These are phyloP conservation scores for Phytophthora nicotianae DNA, from an alignment of 352 stramenopile genomes.

Conservation along the genomic window DNA sequence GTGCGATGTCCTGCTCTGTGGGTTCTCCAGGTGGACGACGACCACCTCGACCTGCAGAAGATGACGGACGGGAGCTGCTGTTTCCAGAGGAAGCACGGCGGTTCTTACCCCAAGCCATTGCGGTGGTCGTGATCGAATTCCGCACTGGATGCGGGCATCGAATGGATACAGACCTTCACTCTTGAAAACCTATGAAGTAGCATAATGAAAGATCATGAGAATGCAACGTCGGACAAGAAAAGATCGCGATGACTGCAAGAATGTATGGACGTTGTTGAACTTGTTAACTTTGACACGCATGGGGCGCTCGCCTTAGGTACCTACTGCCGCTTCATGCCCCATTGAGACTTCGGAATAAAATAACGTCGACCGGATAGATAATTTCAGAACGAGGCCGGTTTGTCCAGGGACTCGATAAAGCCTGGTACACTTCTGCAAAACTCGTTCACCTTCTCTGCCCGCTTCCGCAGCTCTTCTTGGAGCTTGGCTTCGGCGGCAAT, in stretches of 20 bases:
- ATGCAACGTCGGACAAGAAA: background rate
- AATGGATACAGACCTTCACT: slow-evolving; percentile 27
- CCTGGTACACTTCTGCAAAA: slow-evolving; percentile 37
- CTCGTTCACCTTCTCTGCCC: slow-evolving; percentile 32
- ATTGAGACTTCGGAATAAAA: slow-evolving; percentile 25
- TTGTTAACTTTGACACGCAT: slow-evolving; percentile 8
- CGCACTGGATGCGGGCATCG: slow-evolving; percentile 1
- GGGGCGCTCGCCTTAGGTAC: background rate
- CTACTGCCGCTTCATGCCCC: background rate
- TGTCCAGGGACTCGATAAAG: slow-evolving; percentile 34
- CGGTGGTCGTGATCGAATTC: slow-evolving; percentile 5
- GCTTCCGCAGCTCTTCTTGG: slow-evolving; percentile 35
- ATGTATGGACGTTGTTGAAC: slow-evolving; percentile 21
- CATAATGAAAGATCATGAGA: slow-evolving; percentile 9
- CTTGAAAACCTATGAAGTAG: background rate
- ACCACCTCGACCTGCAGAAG: slow-evolving; percentile 10
- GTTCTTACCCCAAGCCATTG: slow-evolving; percentile 31
- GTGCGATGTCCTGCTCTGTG: slow-evolving; percentile 32
- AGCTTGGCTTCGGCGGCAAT: slow-evolving; percentile 33
- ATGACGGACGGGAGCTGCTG: background rate
- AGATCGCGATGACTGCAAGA: slow-evolving; percentile 20
- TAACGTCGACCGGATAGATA: slow-evolving; percentile 21
- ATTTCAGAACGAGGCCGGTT: slow-evolving; percentile 30
- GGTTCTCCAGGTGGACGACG: slow-evolving; percentile 16
- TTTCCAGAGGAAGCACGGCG: slow-evolving; percentile 1